phyloP scores from a whole-genome alignment of 2,329 filamentous ascomycete genomes.

The Sporothrix schenckii region DNA sequence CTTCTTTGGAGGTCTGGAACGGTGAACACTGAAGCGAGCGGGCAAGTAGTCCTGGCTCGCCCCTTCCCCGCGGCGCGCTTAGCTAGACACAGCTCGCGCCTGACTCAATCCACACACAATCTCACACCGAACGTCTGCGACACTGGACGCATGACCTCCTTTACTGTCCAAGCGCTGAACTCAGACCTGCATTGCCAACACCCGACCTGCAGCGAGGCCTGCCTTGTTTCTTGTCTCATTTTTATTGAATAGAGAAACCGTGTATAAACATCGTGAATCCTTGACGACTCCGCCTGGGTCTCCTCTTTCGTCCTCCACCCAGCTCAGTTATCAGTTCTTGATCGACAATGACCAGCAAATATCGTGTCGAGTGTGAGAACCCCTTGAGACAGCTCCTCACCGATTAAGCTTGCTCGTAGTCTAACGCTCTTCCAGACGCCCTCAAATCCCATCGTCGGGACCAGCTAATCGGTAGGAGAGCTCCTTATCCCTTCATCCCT shows the following conservation, averaged over 20 bases:
- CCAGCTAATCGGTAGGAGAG: conserved; percentile 65
- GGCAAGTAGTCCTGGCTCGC: conserved; percentile 22
- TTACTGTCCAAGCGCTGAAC: neutral
- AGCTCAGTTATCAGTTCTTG: neutral
- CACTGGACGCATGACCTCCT: conserved; percentile 23
- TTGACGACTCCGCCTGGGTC: neutral
- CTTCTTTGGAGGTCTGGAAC: conserved; percentile 7
- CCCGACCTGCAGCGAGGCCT: neutral
- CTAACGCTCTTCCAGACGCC: conserved; percentile 51
- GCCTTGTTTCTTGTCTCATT: neutral
- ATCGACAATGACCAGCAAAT: conserved; percentile 61
- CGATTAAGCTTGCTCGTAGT: neutral
- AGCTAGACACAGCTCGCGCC: neutral
- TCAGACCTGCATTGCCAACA: conserved; percentile 14
- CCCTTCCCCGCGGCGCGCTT: conserved; percentile 22
- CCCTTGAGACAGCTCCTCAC: neutral
- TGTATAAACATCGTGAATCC: neutral
- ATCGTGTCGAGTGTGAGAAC: conserved; percentile 72
- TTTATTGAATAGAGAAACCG: neutral
- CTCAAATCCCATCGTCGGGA: conserved; percentile 85
- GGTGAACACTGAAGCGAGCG: neutral
- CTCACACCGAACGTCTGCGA: conserved; percentile 17
- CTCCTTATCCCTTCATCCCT: neutral
- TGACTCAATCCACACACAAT: neutral
- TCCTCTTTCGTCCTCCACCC: neutral